phyloP scores from a whole-genome alignment of 768 basidiomycete species.

The Psilocybe subaeruginosa region DNA sequence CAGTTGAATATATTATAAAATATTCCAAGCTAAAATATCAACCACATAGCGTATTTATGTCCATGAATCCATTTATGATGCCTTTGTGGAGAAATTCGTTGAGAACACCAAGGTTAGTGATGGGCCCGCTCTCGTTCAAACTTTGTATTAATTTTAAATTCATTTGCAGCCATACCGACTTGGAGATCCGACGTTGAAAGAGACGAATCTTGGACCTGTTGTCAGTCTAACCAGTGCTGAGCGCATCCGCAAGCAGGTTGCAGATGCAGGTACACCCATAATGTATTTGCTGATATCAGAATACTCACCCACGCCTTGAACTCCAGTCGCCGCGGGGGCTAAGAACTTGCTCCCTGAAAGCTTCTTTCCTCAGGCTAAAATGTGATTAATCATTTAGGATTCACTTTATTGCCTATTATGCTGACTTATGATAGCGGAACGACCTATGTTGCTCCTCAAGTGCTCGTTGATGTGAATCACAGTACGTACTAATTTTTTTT shows the following conservation, averaged over 20 bases:
- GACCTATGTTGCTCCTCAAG: conserved; percentile 89
- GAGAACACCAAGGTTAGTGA: conserved; percentile 67
- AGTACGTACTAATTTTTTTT: conserved; percentile 47
- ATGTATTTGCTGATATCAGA: neutral
- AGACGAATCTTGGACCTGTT: conserved; percentile 90
- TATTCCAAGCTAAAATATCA: neutral
- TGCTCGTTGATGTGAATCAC: conserved; percentile 88
- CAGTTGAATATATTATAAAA: conserved; percentile 6
- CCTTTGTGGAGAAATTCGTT: conserved; percentile 75
- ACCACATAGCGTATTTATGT: conserved; percentile 84
- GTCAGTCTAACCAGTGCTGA: conserved; percentile 86
- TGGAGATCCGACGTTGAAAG: conserved; percentile 77
- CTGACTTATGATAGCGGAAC: conserved; percentile 55
- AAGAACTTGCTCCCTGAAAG: conserved; percentile 71
- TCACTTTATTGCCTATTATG: neutral
- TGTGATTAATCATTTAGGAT: conserved; percentile 37
- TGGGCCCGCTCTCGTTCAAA: neutral
- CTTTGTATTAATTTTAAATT: neutral
- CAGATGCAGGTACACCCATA: conserved; percentile 68
- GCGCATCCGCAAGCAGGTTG: conserved; percentile 83
- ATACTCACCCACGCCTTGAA: neutral
- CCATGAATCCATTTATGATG: conserved; percentile 79
- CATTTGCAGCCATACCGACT: conserved; percentile 70
- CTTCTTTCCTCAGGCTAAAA: conserved; percentile 66
- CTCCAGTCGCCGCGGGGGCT: conserved; percentile 76